These are phyloP conservation scores for Aplosporella prunicola DNA, from an alignment of 2,329 filamentous ascomycete species.

Conservation along the genomic window DNA sequence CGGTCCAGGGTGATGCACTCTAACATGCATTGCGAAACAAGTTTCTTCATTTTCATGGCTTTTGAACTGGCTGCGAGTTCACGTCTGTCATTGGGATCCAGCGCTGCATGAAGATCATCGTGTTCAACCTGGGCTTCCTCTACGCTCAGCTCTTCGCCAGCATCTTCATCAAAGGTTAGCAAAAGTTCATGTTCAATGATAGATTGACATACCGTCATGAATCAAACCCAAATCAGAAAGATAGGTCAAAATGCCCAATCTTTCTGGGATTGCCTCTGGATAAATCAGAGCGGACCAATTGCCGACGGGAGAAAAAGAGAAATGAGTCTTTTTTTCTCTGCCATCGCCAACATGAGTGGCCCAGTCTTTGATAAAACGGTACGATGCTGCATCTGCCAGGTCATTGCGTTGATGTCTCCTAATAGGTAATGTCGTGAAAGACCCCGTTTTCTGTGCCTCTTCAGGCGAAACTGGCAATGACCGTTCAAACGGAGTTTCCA, in stretches of 20 bases:
- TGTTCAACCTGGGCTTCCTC: neutral
- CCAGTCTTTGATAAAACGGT: neutral
- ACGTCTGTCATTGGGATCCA: neutral
- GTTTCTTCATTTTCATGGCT: slow-evolving; percentile 1
- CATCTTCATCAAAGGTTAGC: neutral
- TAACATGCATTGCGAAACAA: slow-evolving; percentile 2
- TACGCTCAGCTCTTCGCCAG: neutral
- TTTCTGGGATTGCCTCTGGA: neutral
- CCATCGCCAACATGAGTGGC: neutral
- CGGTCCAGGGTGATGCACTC: neutral
- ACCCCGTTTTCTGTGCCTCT: neutral
- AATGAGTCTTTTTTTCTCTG: neutral
- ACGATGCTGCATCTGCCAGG: neutral
- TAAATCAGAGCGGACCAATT: neutral
- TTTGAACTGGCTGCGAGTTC: neutral
- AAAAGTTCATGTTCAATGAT: neutral
- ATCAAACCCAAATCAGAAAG: neutral
- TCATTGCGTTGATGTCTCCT: neutral
- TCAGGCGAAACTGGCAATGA: neutral
- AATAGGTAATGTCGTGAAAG: slow-evolving; percentile 1
- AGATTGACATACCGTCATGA: neutral
- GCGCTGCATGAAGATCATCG: neutral
- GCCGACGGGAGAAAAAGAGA: neutral
- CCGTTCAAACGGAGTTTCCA: neutral
- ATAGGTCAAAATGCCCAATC: neutral